These are phyloP conservation scores for Deuterostichococcus epilithicus DNA, from an alignment of 139 green algal species.

Conservation along the genomic window DNA sequence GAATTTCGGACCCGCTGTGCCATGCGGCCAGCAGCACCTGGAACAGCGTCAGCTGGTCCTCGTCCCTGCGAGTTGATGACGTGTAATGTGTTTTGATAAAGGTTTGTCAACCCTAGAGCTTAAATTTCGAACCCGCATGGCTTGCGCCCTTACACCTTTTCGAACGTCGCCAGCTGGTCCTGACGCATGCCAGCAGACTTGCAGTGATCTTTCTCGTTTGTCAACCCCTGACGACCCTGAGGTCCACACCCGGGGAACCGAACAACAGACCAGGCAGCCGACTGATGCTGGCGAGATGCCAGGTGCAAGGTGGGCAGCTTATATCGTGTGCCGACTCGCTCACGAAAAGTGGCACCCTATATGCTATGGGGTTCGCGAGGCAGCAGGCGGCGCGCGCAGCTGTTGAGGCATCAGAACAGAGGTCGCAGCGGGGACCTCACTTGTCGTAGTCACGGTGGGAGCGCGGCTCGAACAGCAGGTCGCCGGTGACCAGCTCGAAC, in stretches of 20 bases:
- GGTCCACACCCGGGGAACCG: too few species aligned
- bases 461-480: conserved; percentile 95
- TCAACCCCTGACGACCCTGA: too few species aligned
- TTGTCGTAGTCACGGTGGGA: conserved; percentile 35
- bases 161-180: conserved; percentile 97
- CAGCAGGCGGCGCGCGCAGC: too few species aligned
- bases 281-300: too few species aligned
- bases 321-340: too few species aligned
- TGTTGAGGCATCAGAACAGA: too few species aligned
- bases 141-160: conserved; percentile 87
- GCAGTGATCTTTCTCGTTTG: too few species aligned
- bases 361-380: conserved; percentile 31
- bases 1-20: conserved; percentile 76
- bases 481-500: conserved; percentile 97
- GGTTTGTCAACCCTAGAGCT: too few species aligned
- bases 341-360: conserved; percentile 41
- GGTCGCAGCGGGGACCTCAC: background rate
- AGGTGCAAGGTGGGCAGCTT: too few species aligned
- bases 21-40: conserved; percentile 90
- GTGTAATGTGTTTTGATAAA: too few species aligned
- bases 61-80: conserved; percentile 86
- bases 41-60: conserved; percentile 98
- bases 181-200: conserved; percentile 89
- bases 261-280: too few species aligned
- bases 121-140: conserved; percentile 72